Evolutionary conservation across 495 filamentous ascomycete species (phyloP), one percentile per base, ranked within the genome.

Genomic region (Tuber indicum): DNA sequence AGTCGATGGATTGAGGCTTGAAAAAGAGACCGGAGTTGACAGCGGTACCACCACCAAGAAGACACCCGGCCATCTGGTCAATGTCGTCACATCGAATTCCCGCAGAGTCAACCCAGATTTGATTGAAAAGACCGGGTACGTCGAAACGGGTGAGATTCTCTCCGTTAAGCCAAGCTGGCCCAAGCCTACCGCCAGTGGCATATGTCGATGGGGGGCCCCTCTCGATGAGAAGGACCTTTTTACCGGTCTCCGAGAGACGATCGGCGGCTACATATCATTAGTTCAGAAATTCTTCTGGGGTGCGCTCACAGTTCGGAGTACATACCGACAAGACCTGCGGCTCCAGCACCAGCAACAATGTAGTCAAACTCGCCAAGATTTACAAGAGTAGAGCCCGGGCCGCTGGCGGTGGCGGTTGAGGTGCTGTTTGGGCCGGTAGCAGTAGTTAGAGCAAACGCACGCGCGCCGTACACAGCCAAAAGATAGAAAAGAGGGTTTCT

Each of bases 1-100:
- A 94, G 83, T 94, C 92, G 26, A 86, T 84, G 21, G 84, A 84
- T 72, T 83, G 84, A 17, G 89, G 87, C 76, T 87, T 84, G 80
- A 89, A 87, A 82, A 89, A 90, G 17, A 88, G 83, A 72, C 87
- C 82, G 70, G 91, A 90, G 82, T 94, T 94, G 78, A 93, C 87
- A 26, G 91, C 91, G n/a, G 91, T 90, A 72, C 91, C 91, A 78
- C 92, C 92, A 46, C 92, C 92, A 47, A 95, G 89, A 71, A 93
- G 88, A 81, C 92, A 94, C 39, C 91, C 92, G 70, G 91, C 91
- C 89, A 91, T 92, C 79, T 91, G 90, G 74, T 89, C 90, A 23
- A 89, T 90, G 81, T 94, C 90, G 1, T 87, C 87, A 84, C 92
- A 93, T 72, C 89, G 87, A 84, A 91, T 89, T 75, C 87, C 91